Conservation (phyloP, 75 land plant species). For the Cunninghamia lanceolata region DNA sequence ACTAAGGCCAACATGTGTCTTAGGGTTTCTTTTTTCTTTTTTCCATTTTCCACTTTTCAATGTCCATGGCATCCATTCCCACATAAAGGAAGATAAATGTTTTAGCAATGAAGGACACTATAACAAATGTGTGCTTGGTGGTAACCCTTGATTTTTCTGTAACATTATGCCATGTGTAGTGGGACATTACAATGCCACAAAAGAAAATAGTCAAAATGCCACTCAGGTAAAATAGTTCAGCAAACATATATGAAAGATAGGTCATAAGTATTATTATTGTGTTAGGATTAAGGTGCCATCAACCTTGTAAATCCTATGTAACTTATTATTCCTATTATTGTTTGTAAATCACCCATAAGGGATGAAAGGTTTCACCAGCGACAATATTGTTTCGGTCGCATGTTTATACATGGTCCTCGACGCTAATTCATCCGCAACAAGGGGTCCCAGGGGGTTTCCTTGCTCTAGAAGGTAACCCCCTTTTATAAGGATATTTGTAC, state of each 20-base stretch:
- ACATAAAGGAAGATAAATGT: conserved; percentile 76
- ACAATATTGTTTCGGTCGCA: too few species aligned
- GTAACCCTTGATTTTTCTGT: conserved; percentile 72
- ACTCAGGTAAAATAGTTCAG: conserved; percentile 69
- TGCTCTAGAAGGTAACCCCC: too few species aligned
- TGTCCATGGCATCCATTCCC: conserved; percentile 82
- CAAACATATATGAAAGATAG: conserved; percentile 69
- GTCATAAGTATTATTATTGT: too few species aligned
- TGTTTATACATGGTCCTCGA: too few species aligned
- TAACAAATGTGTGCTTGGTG: conserved; percentile 71
- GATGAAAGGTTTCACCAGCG: too few species aligned
- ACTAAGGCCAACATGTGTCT: conserved; percentile 55
- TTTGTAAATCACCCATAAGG: too few species aligned
- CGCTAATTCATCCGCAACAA: too few species aligned
- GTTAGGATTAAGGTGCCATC: too few species aligned
- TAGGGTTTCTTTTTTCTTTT: conserved; percentile 55
- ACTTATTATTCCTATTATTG: too few species aligned
- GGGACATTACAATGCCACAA: conserved; percentile 95
- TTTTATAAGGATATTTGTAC: too few species aligned
- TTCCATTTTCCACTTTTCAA: conserved; percentile 64
- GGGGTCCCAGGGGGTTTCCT: too few species aligned
- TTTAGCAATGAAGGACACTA: conserved; percentile 69
- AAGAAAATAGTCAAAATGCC: conserved; percentile 89
- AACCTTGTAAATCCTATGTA: too few species aligned
- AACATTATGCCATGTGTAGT: conserved; percentile 94